phyloP scores from a whole-genome alignment of 495 filamentous ascomycete species.

The Chaetomidium leptoderma region DNA sequence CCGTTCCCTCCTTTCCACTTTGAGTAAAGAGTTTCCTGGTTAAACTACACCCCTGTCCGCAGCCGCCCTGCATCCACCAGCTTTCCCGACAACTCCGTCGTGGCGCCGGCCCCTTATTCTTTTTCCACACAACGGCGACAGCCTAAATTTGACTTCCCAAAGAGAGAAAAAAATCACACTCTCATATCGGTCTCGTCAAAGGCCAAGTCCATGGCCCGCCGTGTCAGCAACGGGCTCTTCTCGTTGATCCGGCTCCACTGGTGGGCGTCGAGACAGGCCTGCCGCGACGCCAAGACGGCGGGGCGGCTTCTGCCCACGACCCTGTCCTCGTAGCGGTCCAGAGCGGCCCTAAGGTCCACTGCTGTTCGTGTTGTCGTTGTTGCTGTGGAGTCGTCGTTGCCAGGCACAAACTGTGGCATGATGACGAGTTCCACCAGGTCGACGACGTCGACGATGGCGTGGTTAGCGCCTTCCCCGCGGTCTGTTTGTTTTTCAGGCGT shows the following conservation, averaged over 20 bases:
- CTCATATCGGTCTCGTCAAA: slow-evolving; percentile 24
- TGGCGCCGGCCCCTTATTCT: not conserved
- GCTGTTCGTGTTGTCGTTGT: not conserved
- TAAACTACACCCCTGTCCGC: slow-evolving; percentile 2
- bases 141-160: not conserved
- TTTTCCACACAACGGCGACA: not conserved
- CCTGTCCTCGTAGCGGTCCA: slow-evolving; percentile 49
- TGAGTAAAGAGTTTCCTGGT: not conserved
- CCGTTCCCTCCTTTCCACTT: not conserved
- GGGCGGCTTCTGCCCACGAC: slow-evolving; percentile 48
- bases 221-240: slow-evolving; percentile 34
- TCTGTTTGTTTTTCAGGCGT: slow-evolving; percentile 24
- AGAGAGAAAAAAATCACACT: not conserved
- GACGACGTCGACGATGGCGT: slow-evolving; percentile 40
- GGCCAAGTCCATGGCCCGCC: slow-evolving; percentile 28
- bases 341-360: slow-evolving; percentile 25
- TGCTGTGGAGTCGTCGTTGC: not conserved
- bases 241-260: slow-evolving; percentile 41
- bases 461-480: slow-evolving; percentile 44
- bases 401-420: slow-evolving; percentile 2
- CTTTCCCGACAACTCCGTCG: slow-evolving; percentile 1
- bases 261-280: slow-evolving; percentile 63
- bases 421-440: slow-evolving; percentile 28
- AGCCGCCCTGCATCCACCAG: not conserved
- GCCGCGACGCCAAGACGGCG: slow-evolving; percentile 53